These are phyloP conservation scores for Chrysanthemum seticuspe DNA, from an alignment of 129 eudicot genomes.

Conservation along the genomic window DNA sequence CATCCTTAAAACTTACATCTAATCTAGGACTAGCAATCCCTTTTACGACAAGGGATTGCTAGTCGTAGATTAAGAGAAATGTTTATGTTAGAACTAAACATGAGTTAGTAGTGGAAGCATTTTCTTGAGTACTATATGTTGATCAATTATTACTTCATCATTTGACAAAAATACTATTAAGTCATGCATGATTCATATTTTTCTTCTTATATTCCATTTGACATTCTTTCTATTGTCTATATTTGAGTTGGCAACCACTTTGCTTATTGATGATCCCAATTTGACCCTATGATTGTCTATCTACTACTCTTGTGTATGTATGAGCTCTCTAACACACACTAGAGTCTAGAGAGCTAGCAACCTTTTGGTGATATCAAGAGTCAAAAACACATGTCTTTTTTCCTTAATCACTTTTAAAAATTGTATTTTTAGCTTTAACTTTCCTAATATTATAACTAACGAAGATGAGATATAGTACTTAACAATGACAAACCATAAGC, in stretches of 20 bases:
- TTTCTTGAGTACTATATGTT: neutral
- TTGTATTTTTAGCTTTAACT: neutral
- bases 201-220: constrained; percentile 23
- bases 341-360: neutral
- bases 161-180: neutral
- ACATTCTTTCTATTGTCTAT: constrained; percentile 17
- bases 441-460: neutral
- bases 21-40: neutral
- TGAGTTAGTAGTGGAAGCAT: neutral
- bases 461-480: neutral
- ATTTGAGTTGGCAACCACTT: constrained; percentile 39
- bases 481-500: neutral
- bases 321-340: constrained; percentile 20
- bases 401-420: neutral
- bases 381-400: constrained; percentile 19
- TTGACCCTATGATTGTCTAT: constrained; percentile 31
- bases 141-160: neutral
- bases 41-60: too few species aligned
- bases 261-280: constrained; percentile 29
- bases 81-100: neutral
- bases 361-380: constrained; percentile 34
- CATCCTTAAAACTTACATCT: too few species aligned
- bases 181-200: constrained; percentile 19
- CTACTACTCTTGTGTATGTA: constrained; percentile 22
- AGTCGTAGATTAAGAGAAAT: neutral